Base-by-base conservation (phyloP, 352 stramenopile species). In the Pythium graminicola region DNA sequence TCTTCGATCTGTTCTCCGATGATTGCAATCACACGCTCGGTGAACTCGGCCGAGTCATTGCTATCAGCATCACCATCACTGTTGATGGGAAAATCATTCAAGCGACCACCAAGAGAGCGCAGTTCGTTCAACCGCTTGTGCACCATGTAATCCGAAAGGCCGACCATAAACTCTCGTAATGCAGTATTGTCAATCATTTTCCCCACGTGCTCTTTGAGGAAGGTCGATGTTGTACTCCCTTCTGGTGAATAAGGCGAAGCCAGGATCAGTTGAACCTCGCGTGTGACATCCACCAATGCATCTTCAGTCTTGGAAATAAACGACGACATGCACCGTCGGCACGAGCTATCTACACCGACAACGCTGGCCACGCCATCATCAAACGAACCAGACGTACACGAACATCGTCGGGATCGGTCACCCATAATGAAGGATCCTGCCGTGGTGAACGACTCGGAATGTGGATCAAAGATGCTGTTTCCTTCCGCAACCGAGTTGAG, bases 1-100 rank as follows among this genome's bases (percentile, higher is more conserved):
- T 92, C 83, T 46, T 94, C 83, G 47, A 92, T 85, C 60, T 94
- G 79, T 44, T 92, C 77, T 31, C 85, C 72, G 26, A 92, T 81
- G 54, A 92, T 84, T 14, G 55, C 51, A 36, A 88, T 59, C 42
- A 88, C 82, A 27, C 65, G 70, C 31, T 86, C 76, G 6, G 69
- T 83, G 47, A 85, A 82, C 31, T 85, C 76, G 35, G 57, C 67
- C 7, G 69, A 47, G 43, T 71, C 64, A 41, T 59, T 65, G 14
- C 66, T 66, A 20, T 73, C 65, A 9, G 50, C 67, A 22, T 43
- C n/a, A 24, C n/a, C 39, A 16, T 9, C 17, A 14, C 31, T 14
- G 31, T 36, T 14, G 9, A 14, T 36, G 8, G 31, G 31, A 4
- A 51, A 54, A 7, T 52, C 40, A 20, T 62, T 52, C 14, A 65